Evolutionary conservation across 768 basidiomycete genomes (phyloP).

Genomic region (Lactarius trivialis): DNA sequence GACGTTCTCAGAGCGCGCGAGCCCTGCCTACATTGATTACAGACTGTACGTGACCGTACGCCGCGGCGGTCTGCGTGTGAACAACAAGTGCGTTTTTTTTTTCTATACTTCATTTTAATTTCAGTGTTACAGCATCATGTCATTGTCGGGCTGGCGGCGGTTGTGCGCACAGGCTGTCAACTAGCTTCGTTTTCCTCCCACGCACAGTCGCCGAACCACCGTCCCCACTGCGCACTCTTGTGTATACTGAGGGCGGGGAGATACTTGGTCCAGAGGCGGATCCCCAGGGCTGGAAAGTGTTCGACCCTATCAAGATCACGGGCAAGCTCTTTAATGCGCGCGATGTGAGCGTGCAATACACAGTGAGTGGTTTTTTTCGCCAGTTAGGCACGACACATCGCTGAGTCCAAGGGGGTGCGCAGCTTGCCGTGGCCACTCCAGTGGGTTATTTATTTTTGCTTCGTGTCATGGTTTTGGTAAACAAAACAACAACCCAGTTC

Average conservation of each 20-base stretch:
- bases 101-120: not conserved
- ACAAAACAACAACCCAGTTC: conserved; percentile 31
- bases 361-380: conserved; percentile 26
- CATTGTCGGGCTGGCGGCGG: not conserved
- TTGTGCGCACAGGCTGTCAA: conserved; percentile 28
- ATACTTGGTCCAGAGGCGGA: conserved; percentile 36
- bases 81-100: conserved; percentile 38
- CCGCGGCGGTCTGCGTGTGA: conserved; percentile 42
- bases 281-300: conserved; percentile 36
- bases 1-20: conserved; percentile 35
- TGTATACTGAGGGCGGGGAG: conserved; percentile 31
- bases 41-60: conserved; percentile 44
- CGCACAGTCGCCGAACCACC: conserved; percentile 31
- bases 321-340: conserved; percentile 34
- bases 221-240: conserved; percentile 33
- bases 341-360: conserved; percentile 28
- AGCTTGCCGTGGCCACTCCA: conserved; percentile 48
- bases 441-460: conserved; percentile 26
- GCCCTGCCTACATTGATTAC: conserved; percentile 53
- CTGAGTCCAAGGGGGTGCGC: not conserved
- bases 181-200: conserved; percentile 32
- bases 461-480: not conserved
- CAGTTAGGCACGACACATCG: not conserved
- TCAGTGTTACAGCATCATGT: not conserved
- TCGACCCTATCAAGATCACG: conserved; percentile 29